Percentiles rank a stretch among this genome's conserved stretches.
phyloP scores from a whole-genome alignment of 257 asterid genomes.

The Schizonepeta tenuifolia region DNA sequence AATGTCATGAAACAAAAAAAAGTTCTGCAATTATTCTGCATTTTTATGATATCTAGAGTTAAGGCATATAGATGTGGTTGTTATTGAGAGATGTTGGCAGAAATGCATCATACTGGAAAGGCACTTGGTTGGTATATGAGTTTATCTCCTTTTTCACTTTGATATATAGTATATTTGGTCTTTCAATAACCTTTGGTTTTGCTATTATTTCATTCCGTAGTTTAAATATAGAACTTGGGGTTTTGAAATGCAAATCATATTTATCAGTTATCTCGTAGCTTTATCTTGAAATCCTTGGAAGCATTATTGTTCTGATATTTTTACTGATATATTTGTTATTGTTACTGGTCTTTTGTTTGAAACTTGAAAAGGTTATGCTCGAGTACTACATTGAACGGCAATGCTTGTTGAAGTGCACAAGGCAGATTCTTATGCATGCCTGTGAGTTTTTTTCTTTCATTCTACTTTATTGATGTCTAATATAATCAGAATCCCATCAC shows the following conservation, averaged over 20 bases:
- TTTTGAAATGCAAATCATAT: slow-evolving; percentile 25
- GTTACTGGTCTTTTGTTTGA: slow-evolving; percentile 25
- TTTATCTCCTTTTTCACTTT: not conserved
- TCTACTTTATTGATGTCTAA: slow-evolving; percentile 28
- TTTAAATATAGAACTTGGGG: slow-evolving; percentile 23
- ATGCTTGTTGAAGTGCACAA: slow-evolving; percentile 89
- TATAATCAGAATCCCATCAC: too few relatives aligned
- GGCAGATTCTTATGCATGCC: slow-evolving; percentile 77
- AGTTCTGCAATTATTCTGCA: not conserved
- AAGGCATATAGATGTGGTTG: slow-evolving; percentile 14
- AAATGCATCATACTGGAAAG: slow-evolving; percentile 5
- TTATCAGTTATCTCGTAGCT: not conserved
- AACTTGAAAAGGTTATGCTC: slow-evolving; percentile 83
- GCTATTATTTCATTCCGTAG: not conserved
- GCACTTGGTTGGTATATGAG: slow-evolving; percentile 1
- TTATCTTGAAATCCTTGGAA: slow-evolving; percentile 19
- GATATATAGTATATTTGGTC: slow-evolving; percentile 5
- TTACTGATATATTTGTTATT: slow-evolving; percentile 1
- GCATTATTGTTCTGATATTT: not conserved
- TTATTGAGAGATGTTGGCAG: not conserved
- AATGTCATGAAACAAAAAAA: slow-evolving; percentile 2
- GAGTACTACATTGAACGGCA: slow-evolving; percentile 85
- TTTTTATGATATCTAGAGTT: not conserved
- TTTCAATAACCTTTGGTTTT: slow-evolving; percentile 3
- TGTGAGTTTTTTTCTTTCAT: slow-evolving; percentile 55